These are phyloP conservation scores for Suillus variegatus DNA, from an alignment of 768 basidiomycete species.

Conservation along the genomic window DNA sequence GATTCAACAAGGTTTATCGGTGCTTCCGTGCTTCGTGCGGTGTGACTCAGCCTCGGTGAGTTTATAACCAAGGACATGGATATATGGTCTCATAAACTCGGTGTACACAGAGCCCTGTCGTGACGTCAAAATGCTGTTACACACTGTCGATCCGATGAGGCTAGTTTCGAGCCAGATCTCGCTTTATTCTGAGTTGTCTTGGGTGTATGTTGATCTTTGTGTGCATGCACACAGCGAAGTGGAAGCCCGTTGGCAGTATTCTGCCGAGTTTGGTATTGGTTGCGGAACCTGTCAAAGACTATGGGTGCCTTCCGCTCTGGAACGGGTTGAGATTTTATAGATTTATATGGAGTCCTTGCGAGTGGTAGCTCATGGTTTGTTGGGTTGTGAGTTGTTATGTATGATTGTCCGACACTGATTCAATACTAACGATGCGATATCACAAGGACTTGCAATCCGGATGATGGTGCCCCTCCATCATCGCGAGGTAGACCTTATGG, in stretches of 20 bases:
- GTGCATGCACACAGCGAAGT: constrained; percentile 10
- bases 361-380: not conserved
- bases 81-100: not conserved
- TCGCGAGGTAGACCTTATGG: constrained; percentile 3
- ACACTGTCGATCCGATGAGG: not conserved
- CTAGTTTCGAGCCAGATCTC: constrained; percentile 8
- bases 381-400: not conserved
- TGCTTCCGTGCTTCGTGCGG: constrained; percentile 14
- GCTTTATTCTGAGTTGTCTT: not conserved
- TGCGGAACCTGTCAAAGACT: not conserved
- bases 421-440: not conserved
- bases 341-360: not conserved
- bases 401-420: too few species aligned
- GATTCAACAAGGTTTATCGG: constrained; percentile 9
- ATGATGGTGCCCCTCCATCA: not conserved
- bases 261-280: not conserved
- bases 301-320: not conserved
- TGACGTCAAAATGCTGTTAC: not conserved
- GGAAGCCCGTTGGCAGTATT: constrained; percentile 3
- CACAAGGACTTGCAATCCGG: not conserved
- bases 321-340: not conserved
- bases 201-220: constrained; percentile 1
- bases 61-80: not conserved
- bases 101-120: not conserved
- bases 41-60: not conserved